These are phyloP conservation scores for Blastobotrys indianensis DNA, from an alignment of 1,139 yeast species.

Conservation along the genomic window DNA sequence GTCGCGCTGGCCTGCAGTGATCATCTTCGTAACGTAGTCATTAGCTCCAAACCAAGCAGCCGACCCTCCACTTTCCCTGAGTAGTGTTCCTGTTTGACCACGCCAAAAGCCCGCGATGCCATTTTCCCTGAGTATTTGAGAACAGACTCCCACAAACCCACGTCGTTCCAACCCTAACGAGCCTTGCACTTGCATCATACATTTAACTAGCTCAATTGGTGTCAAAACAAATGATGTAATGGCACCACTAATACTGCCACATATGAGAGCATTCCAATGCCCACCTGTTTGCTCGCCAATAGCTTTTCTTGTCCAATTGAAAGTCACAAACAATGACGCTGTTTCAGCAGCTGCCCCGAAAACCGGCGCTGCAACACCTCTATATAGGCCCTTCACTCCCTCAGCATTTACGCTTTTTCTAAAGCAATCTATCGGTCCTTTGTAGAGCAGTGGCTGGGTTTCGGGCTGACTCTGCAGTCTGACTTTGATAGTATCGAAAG, in stretches of 20 bases:
- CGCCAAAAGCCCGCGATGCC: conserved; percentile 73
- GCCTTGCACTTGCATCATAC: conserved; percentile 73
- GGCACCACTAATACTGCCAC: conserved; percentile 82
- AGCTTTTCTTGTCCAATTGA: conserved; percentile 43
- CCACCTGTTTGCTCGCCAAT: conserved; percentile 17
- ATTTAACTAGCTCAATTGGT: conserved; percentile 83
- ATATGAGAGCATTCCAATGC: conserved; percentile 33
- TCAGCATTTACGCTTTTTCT: conserved; percentile 54
- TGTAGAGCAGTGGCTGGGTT: conserved; percentile 37
- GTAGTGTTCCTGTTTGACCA: conserved; percentile 78
- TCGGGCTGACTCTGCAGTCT: conserved; percentile 70
- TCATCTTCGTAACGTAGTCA: conserved; percentile 47
- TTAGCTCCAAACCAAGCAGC: conserved; percentile 93
- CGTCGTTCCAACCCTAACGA: conserved; percentile 3
- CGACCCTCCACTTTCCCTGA: conserved; percentile 85
- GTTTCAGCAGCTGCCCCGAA: conserved; percentile 86
- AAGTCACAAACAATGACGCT: conserved; percentile 63
- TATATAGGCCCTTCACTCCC: conserved; percentile 59
- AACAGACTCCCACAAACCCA: conserved; percentile 9
- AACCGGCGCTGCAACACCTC: conserved; percentile 70
- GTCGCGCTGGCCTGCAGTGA: conserved; percentile 27
- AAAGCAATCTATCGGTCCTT: conserved; percentile 58
- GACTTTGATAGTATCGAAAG: conserved; percentile 89
- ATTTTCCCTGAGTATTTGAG: conserved; percentile 29
- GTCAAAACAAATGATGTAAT: conserved; percentile 79